These are phyloP conservation scores for Elsinoe batatas DNA, from an alignment of 2,329 filamentous ascomycete genomes.

Conservation along the genomic window DNA sequence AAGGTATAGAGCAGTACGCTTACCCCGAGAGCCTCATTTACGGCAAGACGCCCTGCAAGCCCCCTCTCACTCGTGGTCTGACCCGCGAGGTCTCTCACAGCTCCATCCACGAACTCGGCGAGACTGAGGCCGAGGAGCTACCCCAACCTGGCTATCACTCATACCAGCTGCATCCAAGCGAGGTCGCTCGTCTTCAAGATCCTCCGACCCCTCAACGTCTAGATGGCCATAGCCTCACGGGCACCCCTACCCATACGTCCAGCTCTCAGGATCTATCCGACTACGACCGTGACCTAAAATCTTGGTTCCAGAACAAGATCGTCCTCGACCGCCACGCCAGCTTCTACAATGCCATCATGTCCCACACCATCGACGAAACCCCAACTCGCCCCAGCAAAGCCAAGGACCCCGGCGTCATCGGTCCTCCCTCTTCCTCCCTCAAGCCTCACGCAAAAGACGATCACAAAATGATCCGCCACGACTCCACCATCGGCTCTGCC, in stretches of 20 bases:
- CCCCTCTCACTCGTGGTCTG: not conserved
- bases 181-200: not conserved
- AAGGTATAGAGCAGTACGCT: not conserved
- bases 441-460: not conserved
- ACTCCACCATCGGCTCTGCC: not conserved
- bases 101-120: constrained; percentile 1
- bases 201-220: constrained; percentile 1
- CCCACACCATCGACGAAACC: constrained; percentile 8
- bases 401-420: constrained; percentile 11
- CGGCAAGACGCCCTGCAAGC: not conserved
- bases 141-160: not conserved
- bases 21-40: not conserved
- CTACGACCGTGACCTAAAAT: constrained; percentile 27
- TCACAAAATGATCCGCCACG: not conserved
- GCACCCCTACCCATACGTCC: not conserved
- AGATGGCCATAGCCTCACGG: not conserved
- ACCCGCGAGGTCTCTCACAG: not conserved
- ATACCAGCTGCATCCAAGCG: not conserved
- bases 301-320: constrained; percentile 31
- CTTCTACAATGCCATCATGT: constrained; percentile 21
- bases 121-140: not conserved
- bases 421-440: not conserved
- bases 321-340: constrained; percentile 26
- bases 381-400: not conserved
- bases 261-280: not conserved